Conservation (phyloP, 2,329 filamentous ascomycete genomes). For the Ampelomyces quisqualis region DNA sequence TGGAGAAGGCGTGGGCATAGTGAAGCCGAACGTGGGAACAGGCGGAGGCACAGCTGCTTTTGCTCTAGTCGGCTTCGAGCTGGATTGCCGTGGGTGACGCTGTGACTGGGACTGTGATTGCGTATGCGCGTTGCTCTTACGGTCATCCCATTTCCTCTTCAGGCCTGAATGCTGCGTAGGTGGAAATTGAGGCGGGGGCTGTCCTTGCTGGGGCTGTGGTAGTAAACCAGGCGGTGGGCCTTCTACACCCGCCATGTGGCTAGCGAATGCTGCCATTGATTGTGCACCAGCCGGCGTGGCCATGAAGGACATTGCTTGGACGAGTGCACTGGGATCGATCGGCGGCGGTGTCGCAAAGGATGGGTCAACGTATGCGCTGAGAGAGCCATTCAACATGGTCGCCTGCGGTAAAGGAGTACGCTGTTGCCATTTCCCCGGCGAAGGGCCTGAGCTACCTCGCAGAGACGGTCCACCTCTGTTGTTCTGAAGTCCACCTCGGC, state of each 20-base stretch:
- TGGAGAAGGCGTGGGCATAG: conserved; percentile 23
- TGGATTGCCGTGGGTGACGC: conserved; percentile 14
- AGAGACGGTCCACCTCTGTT: conserved; percentile 17
- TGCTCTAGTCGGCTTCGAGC: conserved; percentile 34
- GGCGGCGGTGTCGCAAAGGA: conserved; percentile 16
- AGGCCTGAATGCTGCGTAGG: conserved; percentile 25
- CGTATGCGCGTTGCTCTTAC: conserved; percentile 10
- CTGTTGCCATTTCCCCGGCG: conserved; percentile 11
- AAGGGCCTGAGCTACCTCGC: conserved; percentile 3
- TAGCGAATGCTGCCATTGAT: conserved; percentile 31
- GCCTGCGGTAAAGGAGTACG: not conserved
- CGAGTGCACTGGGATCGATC: conserved; percentile 26
- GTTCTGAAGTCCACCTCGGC: conserved; percentile 24
- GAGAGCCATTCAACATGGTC: not conserved
- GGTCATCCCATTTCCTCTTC: conserved; percentile 33
- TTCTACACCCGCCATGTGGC: conserved; percentile 16
- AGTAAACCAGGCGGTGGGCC: conserved; percentile 7
- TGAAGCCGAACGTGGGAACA: conserved; percentile 42
- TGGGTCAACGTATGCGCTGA: conserved; percentile 17
- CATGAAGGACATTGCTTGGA: conserved; percentile 35
- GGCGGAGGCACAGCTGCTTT: conserved; percentile 39
- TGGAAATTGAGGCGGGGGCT: conserved; percentile 14
- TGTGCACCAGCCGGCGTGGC: conserved; percentile 31
- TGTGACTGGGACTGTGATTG: conserved; percentile 12
- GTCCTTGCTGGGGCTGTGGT: conserved; percentile 6